Percentiles rank a stretch among this genome's conserved stretches.
These are phyloP conservation scores for Fusarium setosum DNA, from an alignment of 2,329 filamentous ascomycete species.

Conservation along the genomic window DNA sequence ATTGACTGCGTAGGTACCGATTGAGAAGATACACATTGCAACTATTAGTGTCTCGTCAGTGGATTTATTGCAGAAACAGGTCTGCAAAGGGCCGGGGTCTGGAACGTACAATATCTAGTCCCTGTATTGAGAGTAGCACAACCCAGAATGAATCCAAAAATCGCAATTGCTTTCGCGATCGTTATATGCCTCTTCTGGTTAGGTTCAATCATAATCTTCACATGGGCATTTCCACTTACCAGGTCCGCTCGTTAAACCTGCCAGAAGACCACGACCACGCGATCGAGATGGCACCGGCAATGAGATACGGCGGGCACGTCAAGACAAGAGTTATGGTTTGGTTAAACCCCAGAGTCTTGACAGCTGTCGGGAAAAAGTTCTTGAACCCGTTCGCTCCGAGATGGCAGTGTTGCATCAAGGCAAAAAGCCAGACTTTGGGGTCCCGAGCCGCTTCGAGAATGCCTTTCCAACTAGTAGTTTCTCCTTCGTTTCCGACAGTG, in stretches of 20 bases:
- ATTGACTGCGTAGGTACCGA: slow-evolving; percentile 52
- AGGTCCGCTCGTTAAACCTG: slow-evolving; percentile 57
- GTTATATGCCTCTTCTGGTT: slow-evolving; percentile 51
- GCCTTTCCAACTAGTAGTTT: slow-evolving; percentile 55
- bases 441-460: slow-evolving; percentile 56
- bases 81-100: no score
- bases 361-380: slow-evolving; percentile 42
- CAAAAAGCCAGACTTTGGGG: slow-evolving; percentile 59
- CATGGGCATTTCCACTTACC: slow-evolving; percentile 13
- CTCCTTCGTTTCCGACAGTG: slow-evolving; percentile 54
- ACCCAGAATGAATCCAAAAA: slow-evolving; percentile 40
- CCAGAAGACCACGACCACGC: slow-evolving; percentile 52
- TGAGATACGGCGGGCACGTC: slow-evolving; percentile 55
- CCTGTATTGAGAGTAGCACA: slow-evolving; percentile 40
- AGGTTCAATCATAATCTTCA: neutral
- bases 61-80: no score
- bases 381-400: slow-evolving; percentile 60
- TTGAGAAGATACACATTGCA: slow-evolving; percentile 50
- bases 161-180: slow-evolving; percentile 52
- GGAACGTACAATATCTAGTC: slow-evolving; percentile 20
- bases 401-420: slow-evolving; percentile 62
- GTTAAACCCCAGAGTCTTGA: slow-evolving; percentile 39
- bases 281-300: slow-evolving; percentile 44
- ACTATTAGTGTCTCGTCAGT: neutral
- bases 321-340: slow-evolving; percentile 42